Evolutionary conservation across 1,139 yeast genomes (phyloP), one percentile per base, ranked within the genome.

Genomic region (Hyphopichia wangnamkhiaoensis): DNA sequence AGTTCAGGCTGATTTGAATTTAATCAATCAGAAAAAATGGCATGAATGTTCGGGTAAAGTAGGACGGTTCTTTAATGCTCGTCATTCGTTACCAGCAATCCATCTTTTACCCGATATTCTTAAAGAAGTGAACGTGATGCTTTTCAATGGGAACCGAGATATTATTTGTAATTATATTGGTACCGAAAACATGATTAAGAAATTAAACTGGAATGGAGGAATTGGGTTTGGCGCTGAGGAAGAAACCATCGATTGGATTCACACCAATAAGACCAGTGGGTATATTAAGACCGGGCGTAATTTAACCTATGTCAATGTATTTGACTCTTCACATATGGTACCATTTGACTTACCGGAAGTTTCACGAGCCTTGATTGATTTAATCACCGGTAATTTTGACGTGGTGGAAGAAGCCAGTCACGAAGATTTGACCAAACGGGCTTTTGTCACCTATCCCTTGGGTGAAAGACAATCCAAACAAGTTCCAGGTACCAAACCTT

Each of bases 301-400:
- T 53, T 68, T 93, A 52, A 86, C 96, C 0, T 86, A 84, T 58
- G 79, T 88, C 21, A 79, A 82, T 46, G 79, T 91, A 2, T 80
- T 68, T 55, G 80, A 88, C 51, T 79, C 96, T 0, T 84, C 95
- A 4, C 98, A 93, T 58, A 93, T 93, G 99, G 95, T 91, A 17
- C 96, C 98, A 1, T 85, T 80, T 52, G 98, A 93, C 56, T 63
- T 79, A 39, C 88, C 95, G 1, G 79, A 74, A 34, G 71, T 78
- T 24, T 76, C 91, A 7, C 71, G 90, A 49, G 89, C 91, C 23
- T 67, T 93, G 37, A 64, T 84, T 32, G 91, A 84, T 53, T 45
- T 79, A 17, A 54, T 73, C 23, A 54, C 65, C 8, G 63, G 66
- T 2, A 65, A 72, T 38, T 67, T 48, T 42, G 71, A 62, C 41